Conservation (phyloP, 2,329 filamentous ascomycete species). For the Phyllosticta citribraziliensis region DNA sequence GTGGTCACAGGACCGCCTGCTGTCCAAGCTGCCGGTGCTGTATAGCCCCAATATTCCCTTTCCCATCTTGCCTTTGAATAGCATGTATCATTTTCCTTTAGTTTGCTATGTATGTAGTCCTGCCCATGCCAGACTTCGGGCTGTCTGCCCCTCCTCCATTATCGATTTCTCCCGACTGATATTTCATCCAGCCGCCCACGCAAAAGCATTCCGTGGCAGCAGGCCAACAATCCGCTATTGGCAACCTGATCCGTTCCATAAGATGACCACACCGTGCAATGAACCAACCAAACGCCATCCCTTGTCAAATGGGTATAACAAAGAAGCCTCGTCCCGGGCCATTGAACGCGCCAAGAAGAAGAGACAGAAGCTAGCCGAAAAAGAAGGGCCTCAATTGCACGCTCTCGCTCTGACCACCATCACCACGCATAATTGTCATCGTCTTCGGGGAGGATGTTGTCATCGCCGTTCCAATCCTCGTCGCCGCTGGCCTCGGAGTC, state of each 20-base stretch:
- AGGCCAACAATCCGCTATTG: neutral
- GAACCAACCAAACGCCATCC: neutral
- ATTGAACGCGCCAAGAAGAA: neutral
- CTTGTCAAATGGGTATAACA: neutral
- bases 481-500: slow-evolving; percentile 50
- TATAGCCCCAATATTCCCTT: neutral
- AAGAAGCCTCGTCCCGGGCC: neutral
- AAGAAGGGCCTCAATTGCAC: neutral
- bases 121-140: too few species aligned
- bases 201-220: neutral
- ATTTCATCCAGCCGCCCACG: too few species aligned
- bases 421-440: slow-evolving; percentile 31
- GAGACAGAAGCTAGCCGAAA: neutral
- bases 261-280: neutral
- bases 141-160: too few species aligned
- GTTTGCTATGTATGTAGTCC: too few species aligned
- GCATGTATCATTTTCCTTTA: neutral
- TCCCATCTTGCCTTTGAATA: neutral
- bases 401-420: neutral
- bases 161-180: too few species aligned
- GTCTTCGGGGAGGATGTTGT: slow-evolving; percentile 29
- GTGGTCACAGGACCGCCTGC: neutral
- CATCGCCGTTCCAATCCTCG: slow-evolving; percentile 49
- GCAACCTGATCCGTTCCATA: neutral
- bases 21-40: neutral